Evolutionary conservation across 75 land plant species (phyloP), one percentile per base, ranked within the genome.

Genomic region (Selaginella tamariscina): DNA sequence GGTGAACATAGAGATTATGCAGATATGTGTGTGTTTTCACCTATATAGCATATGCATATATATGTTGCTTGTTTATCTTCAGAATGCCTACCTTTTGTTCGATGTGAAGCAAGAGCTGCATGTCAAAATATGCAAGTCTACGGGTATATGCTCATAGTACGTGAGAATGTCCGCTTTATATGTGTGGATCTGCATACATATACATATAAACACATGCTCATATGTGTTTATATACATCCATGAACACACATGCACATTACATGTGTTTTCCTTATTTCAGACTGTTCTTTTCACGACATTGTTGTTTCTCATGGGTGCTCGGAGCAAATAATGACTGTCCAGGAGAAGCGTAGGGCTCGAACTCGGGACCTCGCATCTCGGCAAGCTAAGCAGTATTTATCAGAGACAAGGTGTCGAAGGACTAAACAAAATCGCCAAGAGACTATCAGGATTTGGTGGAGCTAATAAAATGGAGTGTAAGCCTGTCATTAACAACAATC

Each of bases 381-480:
- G 62, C 62, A 59, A 26, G 62, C 62, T 2, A 5, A n/a, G n/a
- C n/a, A 59, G 62, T 23, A 59, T 59, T 8, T 59, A 2, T 21
- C 62, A 9, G 62, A 2, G 62, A 21, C 8, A 59, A 59, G 62
- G 5, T 59, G 8, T 23, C 9, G 21, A 59, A 59, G 23, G 8
- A 23, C n/a, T 27, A 59, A 8, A 5, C 21, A 59, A 21, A 8
- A 59, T 5, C 2, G 23, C 62, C 62, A 59, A 26, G 62, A 59
- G 18, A 26, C 8, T 59, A 59, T 9, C 21, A 59, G 62, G 62
- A 59, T 2, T 5, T 9, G 8, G 62, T 59, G 8, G 23, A 2
- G 26, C n/a, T 9, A 59, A 59, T 21, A n/a, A 5, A 21, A 8
- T 5, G 8, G 21, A 59, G 62, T 23, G 18, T 49, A 49, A 49